Evolutionary conservation across 2,329 filamentous ascomycete species (phyloP).

Genomic region (Dactylellina parvicollis): DNA sequence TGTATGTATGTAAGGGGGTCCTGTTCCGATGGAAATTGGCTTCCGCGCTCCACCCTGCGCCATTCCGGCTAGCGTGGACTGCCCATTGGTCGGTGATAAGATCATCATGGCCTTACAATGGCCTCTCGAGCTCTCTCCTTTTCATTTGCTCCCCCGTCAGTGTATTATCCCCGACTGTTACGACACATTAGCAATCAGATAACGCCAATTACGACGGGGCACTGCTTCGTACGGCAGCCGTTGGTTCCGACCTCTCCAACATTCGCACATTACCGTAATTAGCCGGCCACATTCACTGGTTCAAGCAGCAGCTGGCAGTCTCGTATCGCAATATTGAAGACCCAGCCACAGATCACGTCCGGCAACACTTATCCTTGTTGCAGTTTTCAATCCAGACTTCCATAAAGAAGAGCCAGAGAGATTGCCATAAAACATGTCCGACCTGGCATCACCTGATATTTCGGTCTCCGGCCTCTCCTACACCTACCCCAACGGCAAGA

Average conservation of each 20-base stretch:
- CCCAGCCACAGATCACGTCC: not conserved
- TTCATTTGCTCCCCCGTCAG: not conserved
- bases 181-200: constrained; percentile 17
- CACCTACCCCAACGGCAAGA: constrained; percentile 83
- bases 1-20: constrained; percentile 2
- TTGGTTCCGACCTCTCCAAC: too few species aligned
- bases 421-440: too few species aligned
- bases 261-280: too few species aligned
- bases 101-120: constrained; percentile 40
- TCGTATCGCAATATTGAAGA: not conserved
- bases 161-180: too few species aligned
- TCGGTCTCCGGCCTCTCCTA: constrained; percentile 81
- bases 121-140: constrained; percentile 16
- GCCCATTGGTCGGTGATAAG: constrained; percentile 48
- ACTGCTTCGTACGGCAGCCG: too few species aligned
- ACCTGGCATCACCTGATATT: constrained; percentile 63
- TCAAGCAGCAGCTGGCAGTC: not conserved
- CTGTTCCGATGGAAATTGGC: constrained; percentile 24
- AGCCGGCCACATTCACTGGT: too few species aligned
- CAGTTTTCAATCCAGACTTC: not conserved
- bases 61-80: constrained; percentile 24
- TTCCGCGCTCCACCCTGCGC: constrained; percentile 11
- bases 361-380: constrained; percentile 14
- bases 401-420: too few species aligned
- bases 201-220: not conserved